phyloP scores from a whole-genome alignment of 2,329 filamentous ascomycete species.

The Emmonsia crescens region DNA sequence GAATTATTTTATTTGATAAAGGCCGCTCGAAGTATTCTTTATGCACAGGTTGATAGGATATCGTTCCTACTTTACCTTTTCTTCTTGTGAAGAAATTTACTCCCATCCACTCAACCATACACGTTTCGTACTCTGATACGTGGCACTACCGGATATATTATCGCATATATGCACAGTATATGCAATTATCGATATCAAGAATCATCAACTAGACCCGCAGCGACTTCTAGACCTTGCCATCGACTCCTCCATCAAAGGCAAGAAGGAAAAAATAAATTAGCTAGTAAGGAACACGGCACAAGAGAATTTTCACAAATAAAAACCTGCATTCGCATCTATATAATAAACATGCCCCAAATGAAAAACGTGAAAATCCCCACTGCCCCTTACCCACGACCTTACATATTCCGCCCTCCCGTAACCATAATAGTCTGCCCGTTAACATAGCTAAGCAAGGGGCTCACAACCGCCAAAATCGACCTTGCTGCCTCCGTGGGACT shows the following conservation, averaged over 20 bases:
- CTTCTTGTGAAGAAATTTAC: no score
- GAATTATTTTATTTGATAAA: no score
- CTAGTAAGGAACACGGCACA: not conserved
- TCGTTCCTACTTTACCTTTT: no score
- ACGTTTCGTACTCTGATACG: not conserved
- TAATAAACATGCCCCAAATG: not conserved
- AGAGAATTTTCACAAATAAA: not conserved
- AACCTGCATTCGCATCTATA: not conserved
- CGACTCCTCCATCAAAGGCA: not conserved
- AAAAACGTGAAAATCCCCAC: not conserved
- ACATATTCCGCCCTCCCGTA: slow-evolving; percentile 62
- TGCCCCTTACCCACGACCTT: slow-evolving; percentile 15
- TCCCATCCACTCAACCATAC: no score
- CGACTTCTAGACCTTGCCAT: not conserved
- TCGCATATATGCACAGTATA: not conserved
- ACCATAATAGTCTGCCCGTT: slow-evolving; percentile 80
- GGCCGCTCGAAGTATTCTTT: no score
- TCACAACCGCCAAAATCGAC: slow-evolving; percentile 65
- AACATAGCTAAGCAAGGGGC: slow-evolving; percentile 75
- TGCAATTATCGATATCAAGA: not conserved
- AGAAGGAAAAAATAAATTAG: not conserved
- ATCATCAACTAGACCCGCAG: not conserved
- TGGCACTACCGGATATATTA: not conserved
- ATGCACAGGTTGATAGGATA: not conserved
- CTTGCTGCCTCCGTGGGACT: slow-evolving; percentile 71